phyloP scores from a whole-genome alignment of 176 grass and related monocot species.

The Rhynchospora tenuis region DNA sequence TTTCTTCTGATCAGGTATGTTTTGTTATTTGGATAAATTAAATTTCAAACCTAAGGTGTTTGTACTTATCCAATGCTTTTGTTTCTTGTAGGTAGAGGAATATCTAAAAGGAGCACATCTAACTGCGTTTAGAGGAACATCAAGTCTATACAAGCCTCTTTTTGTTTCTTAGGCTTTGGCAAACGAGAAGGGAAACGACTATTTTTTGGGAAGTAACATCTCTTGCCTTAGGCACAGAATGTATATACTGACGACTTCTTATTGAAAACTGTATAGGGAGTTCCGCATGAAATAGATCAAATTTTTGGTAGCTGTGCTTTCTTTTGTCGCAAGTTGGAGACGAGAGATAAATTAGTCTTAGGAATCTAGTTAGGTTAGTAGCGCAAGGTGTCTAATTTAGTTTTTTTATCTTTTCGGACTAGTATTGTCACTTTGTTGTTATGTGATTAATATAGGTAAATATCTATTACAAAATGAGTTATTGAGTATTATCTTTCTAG shows the following conservation, averaged over 20 bases:
- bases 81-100: slow-evolving; percentile 47
- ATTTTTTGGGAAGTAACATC: slow-evolving; percentile 10
- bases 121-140: slow-evolving; percentile 74
- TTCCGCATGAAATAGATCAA: not conserved
- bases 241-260: slow-evolving; percentile 15
- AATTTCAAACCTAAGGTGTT: not conserved
- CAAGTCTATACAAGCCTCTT: slow-evolving; percentile 69
- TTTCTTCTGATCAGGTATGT: slow-evolving; percentile 57
- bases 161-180: slow-evolving; percentile 18
- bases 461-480: not conserved
- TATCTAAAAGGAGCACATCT: slow-evolving; percentile 63
- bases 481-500: not conserved
- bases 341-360: not conserved
- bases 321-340: not conserved
- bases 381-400: not conserved
- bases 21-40: not conserved
- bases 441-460: not conserved
- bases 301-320: slow-evolving; percentile 8
- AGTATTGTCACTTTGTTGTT: not conserved
- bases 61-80: not conserved
- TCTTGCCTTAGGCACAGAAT: slow-evolving; percentile 8
- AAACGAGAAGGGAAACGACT: not conserved
- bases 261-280: slow-evolving; percentile 13
- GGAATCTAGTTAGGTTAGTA: not conserved
- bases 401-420: not conserved